Evolutionary conservation across 371 early-diverging fungal species (phyloP), one percentile per base, ranked within the genome.

Genomic region (Apophysomyces sp.): DNA sequence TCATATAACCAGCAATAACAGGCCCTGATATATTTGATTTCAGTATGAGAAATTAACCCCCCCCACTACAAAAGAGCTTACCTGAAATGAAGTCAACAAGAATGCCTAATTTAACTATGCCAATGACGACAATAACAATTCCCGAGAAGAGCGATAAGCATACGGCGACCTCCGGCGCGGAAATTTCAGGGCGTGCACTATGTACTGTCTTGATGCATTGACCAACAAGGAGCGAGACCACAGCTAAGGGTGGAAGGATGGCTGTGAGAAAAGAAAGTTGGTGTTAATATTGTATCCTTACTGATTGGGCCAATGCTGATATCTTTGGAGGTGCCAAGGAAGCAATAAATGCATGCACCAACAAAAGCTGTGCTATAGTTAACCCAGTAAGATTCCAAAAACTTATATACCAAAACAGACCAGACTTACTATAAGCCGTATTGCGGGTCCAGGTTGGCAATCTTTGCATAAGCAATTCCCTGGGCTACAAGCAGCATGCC

Each of bases 401-500:
- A 37, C 4, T 11, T 11, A 15, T n/a, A 54, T 8, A 12, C 49
- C 28, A 49, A 29, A 11, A 31, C 9, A 21, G 9, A 32, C 15
- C 7, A 28, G 0, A n/a, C 68, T 44, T 63, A 68, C 68, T 68
- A 68, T 29, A 68, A 44, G 13, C 68, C 68, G 34, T 68, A 68
- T 39, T 68, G 68, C 13, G 68, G 85, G 31, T 90, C 89, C 11
- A 96, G 80, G 16, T 73, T 78, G 4, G 94, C 95, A 15, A 96
- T 73, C 70, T 89, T 92, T 26, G 97, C 89, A 63, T 92, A 91
- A 13, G 89, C 92, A 78, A 92, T 87, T 12, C 87, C 82, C 69
- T 96, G 96, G 15, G 94, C 95, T 12, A 96, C 86, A 8, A 92
- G 84, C 9, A 96, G 81, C 30, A 91, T 78, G 4, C 92, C 94